Evolutionary conservation across 2,329 filamentous ascomycete genomes (phyloP).

Genomic region (Fusarium virguliforme): DNA sequence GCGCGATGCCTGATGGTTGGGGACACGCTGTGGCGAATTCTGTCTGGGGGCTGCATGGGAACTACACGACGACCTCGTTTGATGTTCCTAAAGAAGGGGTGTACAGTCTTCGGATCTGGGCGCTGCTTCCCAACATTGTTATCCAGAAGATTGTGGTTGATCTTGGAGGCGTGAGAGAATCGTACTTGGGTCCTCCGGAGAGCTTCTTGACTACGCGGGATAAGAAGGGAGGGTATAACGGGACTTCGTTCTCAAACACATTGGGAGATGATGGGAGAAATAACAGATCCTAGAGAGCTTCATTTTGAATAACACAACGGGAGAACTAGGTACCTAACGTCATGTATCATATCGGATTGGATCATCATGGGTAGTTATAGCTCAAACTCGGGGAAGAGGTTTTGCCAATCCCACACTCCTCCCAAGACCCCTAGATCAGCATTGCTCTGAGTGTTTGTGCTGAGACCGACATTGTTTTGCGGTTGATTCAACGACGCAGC

Average conservation of each 20-base stretch:
- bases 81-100: slow-evolving; percentile 60
- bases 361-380: not conserved
- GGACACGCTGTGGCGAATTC: slow-evolving; percentile 59
- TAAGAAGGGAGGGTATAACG: slow-evolving; percentile 29
- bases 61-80: slow-evolving; percentile 64
- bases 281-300: not conserved
- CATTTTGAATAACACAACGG: not conserved
- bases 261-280: not conserved
- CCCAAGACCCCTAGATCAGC: slow-evolving; percentile 3
- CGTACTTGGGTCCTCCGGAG: slow-evolving; percentile 72
- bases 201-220: slow-evolving; percentile 59
- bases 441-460: not conserved
- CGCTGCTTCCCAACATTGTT: slow-evolving; percentile 67
- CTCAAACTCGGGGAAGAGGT: not conserved
- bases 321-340: not conserved
- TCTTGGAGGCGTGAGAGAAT: slow-evolving; percentile 68
- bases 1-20: slow-evolving; percentile 40
- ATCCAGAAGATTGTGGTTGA: slow-evolving; percentile 72
- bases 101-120: slow-evolving; percentile 68
- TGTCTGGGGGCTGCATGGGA: slow-evolving; percentile 63
- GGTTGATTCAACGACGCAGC: not conserved
- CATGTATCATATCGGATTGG: too few species aligned
- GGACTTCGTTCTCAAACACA: slow-evolving; percentile 28
- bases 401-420: slow-evolving; percentile 4
- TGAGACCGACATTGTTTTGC: not conserved